Base-by-base conservation (phyloP, 352 stramenopile genomes). In the Achlya hypogyna region DNA sequence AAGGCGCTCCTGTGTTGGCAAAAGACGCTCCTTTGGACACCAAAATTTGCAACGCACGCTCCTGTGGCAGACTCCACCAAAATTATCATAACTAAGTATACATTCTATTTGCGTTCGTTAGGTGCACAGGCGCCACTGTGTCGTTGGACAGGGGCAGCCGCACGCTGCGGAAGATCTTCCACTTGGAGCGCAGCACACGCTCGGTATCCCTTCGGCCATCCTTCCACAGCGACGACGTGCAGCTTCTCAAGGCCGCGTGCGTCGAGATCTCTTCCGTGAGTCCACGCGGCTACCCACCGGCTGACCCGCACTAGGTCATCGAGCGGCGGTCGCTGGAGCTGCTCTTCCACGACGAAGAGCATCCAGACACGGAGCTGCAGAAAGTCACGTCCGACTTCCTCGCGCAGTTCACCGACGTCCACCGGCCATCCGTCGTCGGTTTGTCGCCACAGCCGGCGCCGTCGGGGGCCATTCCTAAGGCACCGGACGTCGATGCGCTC, bases 301-400 rank as follows among this genome's bases (percentile, higher is more conserved):
- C 6, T 22, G 5, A 22, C 43, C 43, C 43, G 5, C 18, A 9
- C 18, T 35, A 58, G 23, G 71, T 89, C 16, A 81, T 89, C 27
- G 81, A 89, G 62, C 78, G 79, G 0, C 78, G 81, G 23, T 78
- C 82, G 1, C 89, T 79, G 81, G 82, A 91, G 62, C 74, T 91
- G 22, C 77, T 86, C 53, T 91, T 91, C 29, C 75, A 89, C 23
- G 76, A 77, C 1, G 74, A 78, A 1, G 75, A 74, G 69, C 43
- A 81, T 69, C 42, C 76, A 81, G 5, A 53, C 47, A 3, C 75
- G 72, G 51, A 85, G 76, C 29, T 72, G 86, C 49, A 74, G 53
- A 32, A 85, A 29, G 75, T 86, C 49, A 89, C 81, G 25, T 78
- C 78, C 45, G 84, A 78, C 10, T 91, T 89, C 64, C 62, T 91